phyloP scores from a whole-genome alignment of 2,329 filamentous ascomycete genomes.

The Ascochyta clinopodiicola region DNA sequence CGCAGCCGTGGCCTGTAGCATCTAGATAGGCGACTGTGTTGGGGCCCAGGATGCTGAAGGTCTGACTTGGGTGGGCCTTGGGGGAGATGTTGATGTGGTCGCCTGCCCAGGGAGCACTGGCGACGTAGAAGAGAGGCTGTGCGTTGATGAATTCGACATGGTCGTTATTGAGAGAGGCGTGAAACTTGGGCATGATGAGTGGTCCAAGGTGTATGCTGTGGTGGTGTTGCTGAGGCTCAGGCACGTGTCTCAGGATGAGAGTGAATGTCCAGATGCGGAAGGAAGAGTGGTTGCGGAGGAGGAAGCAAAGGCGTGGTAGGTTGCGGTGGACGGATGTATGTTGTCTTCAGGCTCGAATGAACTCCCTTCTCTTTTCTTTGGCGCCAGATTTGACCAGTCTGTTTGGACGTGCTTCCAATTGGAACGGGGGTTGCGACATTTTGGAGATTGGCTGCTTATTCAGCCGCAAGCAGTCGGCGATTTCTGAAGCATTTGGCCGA shows the following conservation, averaged over 20 bases:
- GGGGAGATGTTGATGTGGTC: constrained; percentile 78
- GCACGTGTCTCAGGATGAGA: background rate
- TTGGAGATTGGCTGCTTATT: constrained; percentile 14
- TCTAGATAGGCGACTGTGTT: constrained; percentile 74
- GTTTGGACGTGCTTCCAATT: background rate
- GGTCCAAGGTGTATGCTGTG: background rate
- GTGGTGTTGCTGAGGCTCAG: background rate
- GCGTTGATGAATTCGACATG: constrained; percentile 68
- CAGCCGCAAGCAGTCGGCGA: constrained; percentile 8
- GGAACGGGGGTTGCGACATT: constrained; percentile 8
- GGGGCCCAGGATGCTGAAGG: constrained; percentile 65
- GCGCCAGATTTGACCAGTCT: background rate
- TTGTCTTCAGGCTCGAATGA: background rate
- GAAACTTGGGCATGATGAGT: constrained; percentile 66
- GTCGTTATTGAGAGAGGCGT: constrained; percentile 60
- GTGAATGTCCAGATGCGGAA: background rate
- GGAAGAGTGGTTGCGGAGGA: background rate
- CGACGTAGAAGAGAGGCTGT: constrained; percentile 78
- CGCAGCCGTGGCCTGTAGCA: constrained; percentile 75
- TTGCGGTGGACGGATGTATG: background rate
- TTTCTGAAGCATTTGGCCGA: constrained; percentile 5
- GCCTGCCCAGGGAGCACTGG: constrained; percentile 71
- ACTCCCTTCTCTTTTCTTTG: background rate
- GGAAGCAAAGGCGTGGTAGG: background rate
- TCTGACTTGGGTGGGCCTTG: constrained; percentile 70